These are phyloP conservation scores for Fusarium sp. DNA, from an alignment of 2,329 filamentous ascomycete genomes.

Conservation along the genomic window DNA sequence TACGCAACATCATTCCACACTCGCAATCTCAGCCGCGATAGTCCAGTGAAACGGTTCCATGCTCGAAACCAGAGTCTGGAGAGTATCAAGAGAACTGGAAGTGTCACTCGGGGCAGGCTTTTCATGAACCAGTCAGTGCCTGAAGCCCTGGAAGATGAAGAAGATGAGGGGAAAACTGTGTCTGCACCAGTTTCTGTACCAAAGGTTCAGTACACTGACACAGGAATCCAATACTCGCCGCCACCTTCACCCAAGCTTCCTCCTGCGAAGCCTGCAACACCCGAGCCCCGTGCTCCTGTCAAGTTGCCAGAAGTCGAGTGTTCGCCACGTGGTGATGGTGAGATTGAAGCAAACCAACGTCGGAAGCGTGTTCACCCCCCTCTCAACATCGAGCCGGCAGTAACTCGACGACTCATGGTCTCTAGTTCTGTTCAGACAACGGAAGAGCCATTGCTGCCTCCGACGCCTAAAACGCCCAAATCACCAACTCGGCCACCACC, in stretches of 20 bases:
- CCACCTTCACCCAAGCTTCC: slow-evolving; percentile 73
- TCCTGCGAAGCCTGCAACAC: slow-evolving; percentile 52
- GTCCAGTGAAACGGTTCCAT: slow-evolving; percentile 59
- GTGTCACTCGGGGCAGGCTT: slow-evolving; percentile 62
- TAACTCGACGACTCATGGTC: slow-evolving; percentile 62
- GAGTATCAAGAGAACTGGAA: slow-evolving; percentile 64
- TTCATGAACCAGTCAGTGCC: slow-evolving; percentile 64
- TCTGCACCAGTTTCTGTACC: slow-evolving; percentile 43
- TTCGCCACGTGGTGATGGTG: slow-evolving; percentile 57
- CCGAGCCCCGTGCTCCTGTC: slow-evolving; percentile 53
- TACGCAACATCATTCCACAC: slow-evolving; percentile 55
- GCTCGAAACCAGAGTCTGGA: slow-evolving; percentile 67
- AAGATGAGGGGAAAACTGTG: slow-evolving; percentile 60
- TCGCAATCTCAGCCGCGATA: slow-evolving; percentile 67
- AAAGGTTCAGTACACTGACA: slow-evolving; percentile 72
- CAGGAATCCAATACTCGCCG: slow-evolving; percentile 84
- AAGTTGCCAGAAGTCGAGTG: slow-evolving; percentile 55
- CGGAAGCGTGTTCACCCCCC: slow-evolving; percentile 72
- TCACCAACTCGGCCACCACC: slow-evolving; percentile 55
- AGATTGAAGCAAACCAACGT: slow-evolving; percentile 78
- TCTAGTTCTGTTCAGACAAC: slow-evolving; percentile 71
- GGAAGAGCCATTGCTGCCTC: slow-evolving; percentile 70
- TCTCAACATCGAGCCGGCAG: slow-evolving; percentile 57
- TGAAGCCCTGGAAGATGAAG: slow-evolving; percentile 65
- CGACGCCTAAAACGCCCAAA: slow-evolving; percentile 62